Conservation (phyloP, 768 basidiomycete species). For the Podaxis rugospora region DNA sequence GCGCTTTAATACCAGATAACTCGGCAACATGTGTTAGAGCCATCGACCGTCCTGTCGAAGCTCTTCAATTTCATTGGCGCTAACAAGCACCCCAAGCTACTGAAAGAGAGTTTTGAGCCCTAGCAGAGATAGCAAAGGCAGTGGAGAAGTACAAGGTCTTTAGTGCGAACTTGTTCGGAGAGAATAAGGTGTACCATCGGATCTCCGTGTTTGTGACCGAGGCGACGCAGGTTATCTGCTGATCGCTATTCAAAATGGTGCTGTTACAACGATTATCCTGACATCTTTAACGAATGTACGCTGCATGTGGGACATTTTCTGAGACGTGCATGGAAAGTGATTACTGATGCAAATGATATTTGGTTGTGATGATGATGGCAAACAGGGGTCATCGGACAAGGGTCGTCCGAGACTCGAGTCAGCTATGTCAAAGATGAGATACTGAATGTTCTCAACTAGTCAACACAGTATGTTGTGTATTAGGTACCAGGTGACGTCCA, state of each 20-base stretch:
- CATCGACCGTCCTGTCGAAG: constrained; percentile 10
- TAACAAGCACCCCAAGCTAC: constrained; percentile 5
- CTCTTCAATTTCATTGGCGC: constrained; percentile 18
- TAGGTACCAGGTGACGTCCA: not conserved
- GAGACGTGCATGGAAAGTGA: not conserved
- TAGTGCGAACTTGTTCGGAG: constrained; percentile 11
- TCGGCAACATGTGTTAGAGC: constrained; percentile 12
- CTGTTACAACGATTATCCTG: constrained; percentile 6
- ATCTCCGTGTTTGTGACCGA: not conserved
- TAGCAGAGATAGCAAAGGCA: constrained; percentile 14
- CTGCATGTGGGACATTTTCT: not conserved
- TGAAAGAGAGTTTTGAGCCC: constrained; percentile 6
- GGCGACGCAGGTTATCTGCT: not conserved
- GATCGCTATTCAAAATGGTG: constrained; percentile 5
- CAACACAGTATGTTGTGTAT: not conserved
- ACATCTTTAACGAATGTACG: constrained; percentile 6
- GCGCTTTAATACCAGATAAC: constrained; percentile 14
- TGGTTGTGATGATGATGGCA: not conserved
- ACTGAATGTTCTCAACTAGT: not conserved
- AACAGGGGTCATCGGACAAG: not conserved
- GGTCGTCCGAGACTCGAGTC: not conserved
- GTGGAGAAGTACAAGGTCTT: constrained; percentile 12
- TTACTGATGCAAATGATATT: not conserved
- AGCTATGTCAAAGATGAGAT: not conserved
- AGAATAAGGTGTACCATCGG: not conserved